Base-by-base conservation (phyloP, 176 grass and related monocot species). In the Carex cristatella region DNA sequence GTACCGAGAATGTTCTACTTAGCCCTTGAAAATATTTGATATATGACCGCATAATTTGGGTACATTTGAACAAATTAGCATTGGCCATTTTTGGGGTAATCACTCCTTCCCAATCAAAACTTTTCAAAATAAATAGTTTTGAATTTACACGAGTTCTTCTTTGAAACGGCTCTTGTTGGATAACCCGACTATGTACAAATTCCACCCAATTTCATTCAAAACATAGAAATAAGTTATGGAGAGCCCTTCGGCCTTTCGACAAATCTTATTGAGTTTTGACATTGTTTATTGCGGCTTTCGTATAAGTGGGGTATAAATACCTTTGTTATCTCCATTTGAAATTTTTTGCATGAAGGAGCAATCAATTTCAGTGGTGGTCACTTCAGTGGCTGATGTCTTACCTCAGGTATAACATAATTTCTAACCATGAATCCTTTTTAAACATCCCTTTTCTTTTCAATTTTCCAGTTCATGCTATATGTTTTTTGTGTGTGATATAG, bases 301-400 rank as follows among this genome's bases (percentile, higher is more conserved):
- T 2, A 55, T 23, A 86, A 81, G 30, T 80, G 9, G 19, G 55
- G 11, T 72, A 11, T 42, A 19, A 75, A 61, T 68, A 72, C n/a
- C 31, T 79, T 42, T 58, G 2, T 76, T 4, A 78, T 37, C 18
- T 85, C 13, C n/a, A 51, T 23, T 13, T 37, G 48, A 62, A 62
- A 75, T 32, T 86, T 77, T 79, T 59, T 49, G 32, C 37, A 32
- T 48, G 30, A 81, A 98, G 95, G 95, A 98, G 85, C 90, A 90
- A 86, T 94, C 95, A 73, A 66, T 98, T 87, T 98, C 95, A 84
- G 73, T 94, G 59, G 88, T 98, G 60, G 84, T 98, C 85, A 87
- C 92, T 84, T 91, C 91, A 79, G 95, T 72, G 30, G 95, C 87
- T 88, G 89, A 98, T 88, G 86, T 98, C 88, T 84, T 98, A 81